Percentiles rank a stretch among this genome's conserved stretches.
Conservation (phyloP, 305 asterid species). For the Fraxinus angustifolia region DNA sequence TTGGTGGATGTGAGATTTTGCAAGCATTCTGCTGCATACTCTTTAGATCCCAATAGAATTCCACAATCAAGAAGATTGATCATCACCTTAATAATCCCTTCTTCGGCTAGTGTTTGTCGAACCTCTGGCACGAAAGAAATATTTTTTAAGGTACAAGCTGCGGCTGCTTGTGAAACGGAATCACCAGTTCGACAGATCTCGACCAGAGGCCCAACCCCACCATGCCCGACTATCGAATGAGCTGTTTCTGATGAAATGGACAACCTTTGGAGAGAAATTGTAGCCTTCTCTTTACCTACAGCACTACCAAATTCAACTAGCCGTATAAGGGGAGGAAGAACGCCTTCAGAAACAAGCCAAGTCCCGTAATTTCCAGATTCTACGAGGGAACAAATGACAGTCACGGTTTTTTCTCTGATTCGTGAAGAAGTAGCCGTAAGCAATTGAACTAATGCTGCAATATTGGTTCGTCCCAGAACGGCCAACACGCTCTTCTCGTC, state of each 20-base stretch:
- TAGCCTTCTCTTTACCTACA: slow-evolving; percentile 71
- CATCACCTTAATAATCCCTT: slow-evolving; percentile 68
- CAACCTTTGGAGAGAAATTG: slow-evolving; percentile 70
- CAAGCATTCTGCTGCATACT: slow-evolving; percentile 79
- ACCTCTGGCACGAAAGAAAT: slow-evolving; percentile 73
- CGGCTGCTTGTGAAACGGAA: slow-evolving; percentile 68
- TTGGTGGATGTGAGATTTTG: slow-evolving; percentile 60
- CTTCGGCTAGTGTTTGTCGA: slow-evolving; percentile 59
- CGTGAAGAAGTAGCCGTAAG: slow-evolving; percentile 78
- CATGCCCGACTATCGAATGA: slow-evolving; percentile 70
- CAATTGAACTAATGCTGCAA: slow-evolving; percentile 62
- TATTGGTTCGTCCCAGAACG: slow-evolving; percentile 64
- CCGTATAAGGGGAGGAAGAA: slow-evolving; percentile 74
- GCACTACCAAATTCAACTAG: slow-evolving; percentile 82
- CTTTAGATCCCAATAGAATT: slow-evolving; percentile 64
- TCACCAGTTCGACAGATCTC: slow-evolving; percentile 67
- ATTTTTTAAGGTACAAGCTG: slow-evolving; percentile 71
- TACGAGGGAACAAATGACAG: slow-evolving; percentile 64
- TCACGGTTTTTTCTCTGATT: slow-evolving; percentile 72
- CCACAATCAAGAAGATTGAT: slow-evolving; percentile 63
- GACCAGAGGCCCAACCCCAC: slow-evolving; percentile 69
- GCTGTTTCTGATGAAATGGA: slow-evolving; percentile 65
- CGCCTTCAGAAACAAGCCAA: slow-evolving; percentile 85
- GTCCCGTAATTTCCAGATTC: slow-evolving; percentile 67
- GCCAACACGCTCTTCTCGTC: slow-evolving; percentile 66